phyloP scores from a whole-genome alignment of 306 rosid species.

The Alnus glutinosa region DNA sequence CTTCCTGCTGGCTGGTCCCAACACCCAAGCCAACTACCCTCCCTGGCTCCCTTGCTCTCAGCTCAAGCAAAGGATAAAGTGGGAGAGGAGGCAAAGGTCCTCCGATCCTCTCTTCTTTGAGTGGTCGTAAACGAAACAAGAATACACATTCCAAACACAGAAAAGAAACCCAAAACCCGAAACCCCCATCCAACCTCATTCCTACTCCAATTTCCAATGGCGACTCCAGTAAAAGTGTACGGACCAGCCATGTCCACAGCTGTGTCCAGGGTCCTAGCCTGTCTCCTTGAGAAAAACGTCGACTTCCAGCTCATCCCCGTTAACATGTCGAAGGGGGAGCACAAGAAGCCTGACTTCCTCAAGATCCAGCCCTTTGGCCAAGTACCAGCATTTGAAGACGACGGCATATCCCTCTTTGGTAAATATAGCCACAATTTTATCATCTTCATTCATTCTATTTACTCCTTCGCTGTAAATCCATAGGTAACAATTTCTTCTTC shows the following conservation, averaged over 20 bases:
- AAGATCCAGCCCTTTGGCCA: conserved; percentile 89
- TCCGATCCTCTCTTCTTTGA: background rate
- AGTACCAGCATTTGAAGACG: conserved; percentile 88
- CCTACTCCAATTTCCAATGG: conserved; percentile 36
- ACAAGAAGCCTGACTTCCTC: conserved; percentile 65
- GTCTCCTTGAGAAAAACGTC: conserved; percentile 72
- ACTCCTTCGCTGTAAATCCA: background rate
- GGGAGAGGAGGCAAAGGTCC: background rate
- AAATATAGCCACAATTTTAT: background rate
- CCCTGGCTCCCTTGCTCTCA: background rate
- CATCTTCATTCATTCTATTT: background rate
- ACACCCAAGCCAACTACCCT: background rate
- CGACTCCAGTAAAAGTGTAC: conserved; percentile 67
- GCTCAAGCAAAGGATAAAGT: conserved; percentile 29
- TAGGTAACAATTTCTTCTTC: background rate
- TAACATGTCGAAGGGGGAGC: conserved; percentile 85
- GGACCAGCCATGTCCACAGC: conserved; percentile 82
- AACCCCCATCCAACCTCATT: background rate
- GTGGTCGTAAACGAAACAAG: conserved; percentile 21
- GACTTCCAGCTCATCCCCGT: conserved; percentile 59
- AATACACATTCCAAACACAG: background rate
- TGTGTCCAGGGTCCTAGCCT: conserved; percentile 76
- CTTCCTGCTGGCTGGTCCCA: background rate
- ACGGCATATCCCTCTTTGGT: conserved; percentile 66
- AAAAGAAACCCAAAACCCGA: background rate